Evolutionary conservation across 768 basidiomycete species (phyloP), one percentile per base, ranked within the genome.

Genomic region (Fomitopsis pulvina): DNA sequence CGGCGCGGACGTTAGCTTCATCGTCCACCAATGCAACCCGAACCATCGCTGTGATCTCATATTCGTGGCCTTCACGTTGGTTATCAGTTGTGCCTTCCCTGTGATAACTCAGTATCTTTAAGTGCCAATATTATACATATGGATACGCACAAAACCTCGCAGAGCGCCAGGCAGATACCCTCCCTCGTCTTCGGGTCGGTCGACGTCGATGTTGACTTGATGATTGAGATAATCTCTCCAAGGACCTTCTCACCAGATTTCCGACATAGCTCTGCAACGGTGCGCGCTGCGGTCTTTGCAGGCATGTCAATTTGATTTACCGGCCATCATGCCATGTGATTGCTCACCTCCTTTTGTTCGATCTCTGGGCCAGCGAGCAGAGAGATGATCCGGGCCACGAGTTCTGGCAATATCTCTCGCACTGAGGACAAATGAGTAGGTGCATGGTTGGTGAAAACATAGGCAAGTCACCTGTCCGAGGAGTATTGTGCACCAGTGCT

Each of bases 181-280:
- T 92, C 85, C 45, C 80, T 68, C 20, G 85, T 87, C 32, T 72
- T 75, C 8, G 81, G 57, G 59, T 89, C 82, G 2, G 73, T 68
- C 0, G 86, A 87, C 4, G 66, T 67, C 2, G 84, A 78, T 39
- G 81, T 79, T 18, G 73, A 68, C 47, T 85, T 87, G 52, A 99
- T 68, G 47, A 91, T 85, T 2, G 80, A 73, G 55, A 98, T 75
- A 45, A 95, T 83, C 55, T 93, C 93, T 20, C 78, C 82, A 30
- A 98, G 60, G 51, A 95, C 83, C 50, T 85, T 82, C 65, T 98
- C 96, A 14, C 96, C 95, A 58, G 94, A 94, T 67, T 97, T 98
- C 65, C 88, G 85, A 64, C 91, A 96, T 0, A 97, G 66, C 63
- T 99, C 95, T 10, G 80, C 78, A 6, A 89, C 79, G 2, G 93